Percentiles rank a stretch among this genome's conserved stretches.
phyloP scores from a whole-genome alignment of 257 asterid species.

The Parsonsia alboflavescens region DNA sequence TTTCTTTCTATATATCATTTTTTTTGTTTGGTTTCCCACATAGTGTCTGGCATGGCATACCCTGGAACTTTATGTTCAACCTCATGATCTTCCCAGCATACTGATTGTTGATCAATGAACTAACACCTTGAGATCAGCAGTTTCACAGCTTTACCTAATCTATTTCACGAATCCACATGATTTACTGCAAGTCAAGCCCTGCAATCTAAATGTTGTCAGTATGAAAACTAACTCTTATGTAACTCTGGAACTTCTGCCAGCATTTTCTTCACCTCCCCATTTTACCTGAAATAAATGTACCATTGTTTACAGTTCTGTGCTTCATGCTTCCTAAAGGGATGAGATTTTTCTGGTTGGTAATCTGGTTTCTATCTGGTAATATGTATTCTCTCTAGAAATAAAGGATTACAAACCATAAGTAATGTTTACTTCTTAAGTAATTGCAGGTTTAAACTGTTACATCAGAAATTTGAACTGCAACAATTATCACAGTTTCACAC shows the following conservation, averaged over 20 bases:
- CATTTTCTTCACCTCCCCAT: background rate
- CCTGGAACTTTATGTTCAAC: background rate
- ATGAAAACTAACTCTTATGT: background rate
- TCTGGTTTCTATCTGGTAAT: background rate
- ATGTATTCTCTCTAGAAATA: background rate
- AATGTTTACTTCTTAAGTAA: background rate
- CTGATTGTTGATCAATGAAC: constrained; percentile 2
- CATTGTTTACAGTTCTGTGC: background rate
- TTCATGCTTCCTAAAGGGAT: background rate
- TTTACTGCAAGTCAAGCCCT: background rate
- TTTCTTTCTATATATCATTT: background rate
- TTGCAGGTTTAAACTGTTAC: background rate
- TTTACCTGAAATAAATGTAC: background rate
- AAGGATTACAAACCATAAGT: background rate
- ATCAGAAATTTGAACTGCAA: no score
- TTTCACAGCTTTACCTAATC: background rate
- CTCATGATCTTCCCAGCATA: background rate
- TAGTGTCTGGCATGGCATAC: background rate
- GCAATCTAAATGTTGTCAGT: background rate
- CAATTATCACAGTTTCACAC: background rate
- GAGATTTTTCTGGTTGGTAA: background rate
- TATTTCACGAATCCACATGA: background rate
- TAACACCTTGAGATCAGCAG: background rate
- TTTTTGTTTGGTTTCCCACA: background rate
- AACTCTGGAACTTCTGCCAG: background rate